Evolutionary conservation across 1,284 basidiomycete species (phyloP).

Genomic region (Trichosporon sp.): DNA sequence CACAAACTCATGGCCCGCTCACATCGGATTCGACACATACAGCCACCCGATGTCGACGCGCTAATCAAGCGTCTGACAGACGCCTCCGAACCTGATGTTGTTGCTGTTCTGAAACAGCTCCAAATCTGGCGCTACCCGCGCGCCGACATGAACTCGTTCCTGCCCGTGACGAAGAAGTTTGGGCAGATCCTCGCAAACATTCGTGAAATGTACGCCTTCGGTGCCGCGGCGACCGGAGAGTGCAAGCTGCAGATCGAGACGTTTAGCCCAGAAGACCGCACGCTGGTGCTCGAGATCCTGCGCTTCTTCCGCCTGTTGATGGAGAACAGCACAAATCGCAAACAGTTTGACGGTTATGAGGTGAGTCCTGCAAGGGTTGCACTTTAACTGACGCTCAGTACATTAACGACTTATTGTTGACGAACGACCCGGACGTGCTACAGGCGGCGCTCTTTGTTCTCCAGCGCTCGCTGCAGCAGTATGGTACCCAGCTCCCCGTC

Average conservation of each 20-base stretch:
- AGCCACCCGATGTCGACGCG: constrained; percentile 34
- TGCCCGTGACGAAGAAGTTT: constrained; percentile 89
- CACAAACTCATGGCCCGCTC: neutral
- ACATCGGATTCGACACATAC: neutral
- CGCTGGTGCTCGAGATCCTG: constrained; percentile 72
- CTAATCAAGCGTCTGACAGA: constrained; percentile 30
- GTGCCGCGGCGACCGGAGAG: constrained; percentile 5
- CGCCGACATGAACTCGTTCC: constrained; percentile 96
- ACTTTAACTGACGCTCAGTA: constrained; percentile 6
- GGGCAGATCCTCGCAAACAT: constrained; percentile 78
- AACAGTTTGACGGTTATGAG: constrained; percentile 94
- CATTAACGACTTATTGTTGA: constrained; percentile 72
- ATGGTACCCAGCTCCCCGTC: constrained; percentile 68
- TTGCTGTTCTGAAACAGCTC: constrained; percentile 20
- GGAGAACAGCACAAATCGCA: constrained; percentile 97
- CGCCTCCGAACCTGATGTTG: constrained; percentile 29
- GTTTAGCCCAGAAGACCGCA: constrained; percentile 73
- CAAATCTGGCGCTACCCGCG: constrained; percentile 83
- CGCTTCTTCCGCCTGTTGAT: constrained; percentile 82
- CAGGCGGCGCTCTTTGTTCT: constrained; percentile 77
- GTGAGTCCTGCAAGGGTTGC: constrained; percentile 56
- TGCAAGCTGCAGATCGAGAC: constrained; percentile 62
- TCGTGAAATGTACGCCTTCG: constrained; percentile 65
- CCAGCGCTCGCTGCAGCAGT: constrained; percentile 89
- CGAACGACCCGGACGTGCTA: constrained; percentile 83